Conservation (phyloP, 441 rosid genomes). For the Erodium trifolium region DNA sequence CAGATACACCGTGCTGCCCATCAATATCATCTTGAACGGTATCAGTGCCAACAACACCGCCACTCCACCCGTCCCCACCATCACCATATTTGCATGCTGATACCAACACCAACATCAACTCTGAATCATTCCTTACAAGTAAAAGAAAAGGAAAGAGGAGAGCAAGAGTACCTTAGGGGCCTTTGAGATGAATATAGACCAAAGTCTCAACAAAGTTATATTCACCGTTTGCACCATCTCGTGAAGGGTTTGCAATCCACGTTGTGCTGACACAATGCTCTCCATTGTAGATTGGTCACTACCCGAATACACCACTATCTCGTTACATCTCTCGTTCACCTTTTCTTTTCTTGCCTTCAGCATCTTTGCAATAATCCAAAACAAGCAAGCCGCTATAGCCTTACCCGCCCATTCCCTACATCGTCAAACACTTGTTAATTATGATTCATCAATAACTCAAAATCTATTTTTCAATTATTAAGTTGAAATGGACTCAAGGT, state of each 20-base stretch:
- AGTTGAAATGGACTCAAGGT: background rate
- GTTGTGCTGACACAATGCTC: constrained; percentile 73
- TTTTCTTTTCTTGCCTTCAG: constrained; percentile 34
- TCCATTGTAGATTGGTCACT: constrained; percentile 55
- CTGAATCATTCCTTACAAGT: background rate
- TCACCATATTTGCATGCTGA: constrained; percentile 62
- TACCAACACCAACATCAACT: background rate
- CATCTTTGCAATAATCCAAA: constrained; percentile 49
- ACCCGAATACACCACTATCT: constrained; percentile 55
- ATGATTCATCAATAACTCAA: background rate
- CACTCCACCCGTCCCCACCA: constrained; percentile 32
- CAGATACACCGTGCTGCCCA: constrained; percentile 24
- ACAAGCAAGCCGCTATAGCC: constrained; percentile 48
- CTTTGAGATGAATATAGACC: constrained; percentile 51
- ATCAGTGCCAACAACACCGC: constrained; percentile 48
- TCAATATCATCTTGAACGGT: constrained; percentile 47
- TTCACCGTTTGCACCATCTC: constrained; percentile 52
- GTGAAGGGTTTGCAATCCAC: constrained; percentile 42
- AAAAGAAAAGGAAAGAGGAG: background rate
- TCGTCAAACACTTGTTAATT: constrained; percentile 6
- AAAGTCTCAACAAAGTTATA: constrained; percentile 54
- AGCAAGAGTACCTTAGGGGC: constrained; percentile 47
- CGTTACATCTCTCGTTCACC: constrained; percentile 27
- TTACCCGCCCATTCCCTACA: constrained; percentile 78
- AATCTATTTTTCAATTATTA: background rate